These are phyloP conservation scores for Chloris gayana DNA, from an alignment of 176 grass and related monocot genomes.

Conservation along the genomic window DNA sequence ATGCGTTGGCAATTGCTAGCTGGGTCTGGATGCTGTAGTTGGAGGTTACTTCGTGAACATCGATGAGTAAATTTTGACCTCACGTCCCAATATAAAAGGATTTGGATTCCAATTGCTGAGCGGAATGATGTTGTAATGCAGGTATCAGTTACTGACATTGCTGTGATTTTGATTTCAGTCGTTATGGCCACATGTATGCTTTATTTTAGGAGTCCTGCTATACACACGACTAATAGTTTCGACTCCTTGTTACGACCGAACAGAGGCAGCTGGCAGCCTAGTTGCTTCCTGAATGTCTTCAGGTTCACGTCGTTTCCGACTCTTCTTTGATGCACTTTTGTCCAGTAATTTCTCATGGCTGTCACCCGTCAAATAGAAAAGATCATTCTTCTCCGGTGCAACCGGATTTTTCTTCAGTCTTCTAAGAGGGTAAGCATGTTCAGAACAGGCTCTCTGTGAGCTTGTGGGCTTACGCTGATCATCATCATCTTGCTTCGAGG, in stretches of 20 bases:
- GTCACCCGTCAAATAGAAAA: neutral
- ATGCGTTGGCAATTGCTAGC: too few relatives aligned
- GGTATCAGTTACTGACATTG: too few relatives aligned
- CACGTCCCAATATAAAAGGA: neutral
- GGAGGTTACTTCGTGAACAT: too few relatives aligned
- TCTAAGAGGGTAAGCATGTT: slow-evolving; percentile 5
- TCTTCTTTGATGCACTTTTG: slow-evolving; percentile 14
- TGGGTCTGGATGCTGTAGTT: too few relatives aligned
- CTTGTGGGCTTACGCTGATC: neutral
- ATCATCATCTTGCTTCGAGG: slow-evolving; percentile 2
- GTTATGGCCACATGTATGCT: too few relatives aligned
- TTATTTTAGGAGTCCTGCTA: too few relatives aligned
- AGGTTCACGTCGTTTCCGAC: neutral
- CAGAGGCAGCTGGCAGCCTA: neutral
- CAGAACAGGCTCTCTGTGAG: slow-evolving; percentile 13
- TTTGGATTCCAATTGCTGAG: neutral
- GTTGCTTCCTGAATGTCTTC: neutral
- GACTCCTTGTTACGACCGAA: too few relatives aligned
- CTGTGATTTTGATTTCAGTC: neutral
- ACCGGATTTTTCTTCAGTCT: neutral
- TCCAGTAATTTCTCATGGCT: slow-evolving; percentile 3
- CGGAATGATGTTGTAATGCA: too few relatives aligned
- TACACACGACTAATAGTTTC: too few relatives aligned
- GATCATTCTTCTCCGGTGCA: slow-evolving; percentile 8
- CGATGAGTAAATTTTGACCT: too few relatives aligned